These are phyloP conservation scores for Pseudocercospora macadamiae DNA, from an alignment of 2,329 filamentous ascomycete species.

Conservation along the genomic window DNA sequence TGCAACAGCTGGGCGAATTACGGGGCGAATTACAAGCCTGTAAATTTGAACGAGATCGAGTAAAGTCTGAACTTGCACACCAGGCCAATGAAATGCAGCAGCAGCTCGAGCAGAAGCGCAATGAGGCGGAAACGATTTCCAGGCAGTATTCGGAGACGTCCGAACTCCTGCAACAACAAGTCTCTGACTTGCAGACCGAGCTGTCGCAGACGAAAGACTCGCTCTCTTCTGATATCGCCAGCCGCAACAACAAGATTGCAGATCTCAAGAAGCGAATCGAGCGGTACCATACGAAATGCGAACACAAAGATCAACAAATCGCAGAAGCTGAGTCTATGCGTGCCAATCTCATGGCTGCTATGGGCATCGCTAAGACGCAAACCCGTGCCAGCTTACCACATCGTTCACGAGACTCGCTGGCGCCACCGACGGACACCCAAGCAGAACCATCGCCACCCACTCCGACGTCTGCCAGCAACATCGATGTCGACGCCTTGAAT, in stretches of 20 bases:
- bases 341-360: constrained; percentile 41
- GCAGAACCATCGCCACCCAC: constrained; percentile 22
- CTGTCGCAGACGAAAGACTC: constrained; percentile 7
- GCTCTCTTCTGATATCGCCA: constrained; percentile 12
- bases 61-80: constrained; percentile 24
- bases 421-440: constrained; percentile 13
- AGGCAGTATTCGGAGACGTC: constrained; percentile 4
- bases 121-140: neutral
- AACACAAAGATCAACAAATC: constrained; percentile 42
- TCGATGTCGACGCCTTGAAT: constrained; percentile 23
- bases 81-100: constrained; percentile 46
- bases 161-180: neutral
- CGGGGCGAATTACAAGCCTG: constrained; percentile 23
- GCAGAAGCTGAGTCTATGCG: constrained; percentile 43
- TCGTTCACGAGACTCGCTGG: constrained; percentile 24
- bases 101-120: constrained; percentile 33
- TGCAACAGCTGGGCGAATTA: constrained; percentile 14
- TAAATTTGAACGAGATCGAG: constrained; percentile 7
- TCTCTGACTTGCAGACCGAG: constrained; percentile 7
- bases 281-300: constrained; percentile 36
- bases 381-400: constrained; percentile 21
- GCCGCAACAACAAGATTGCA: constrained; percentile 21
- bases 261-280: constrained; percentile 35
- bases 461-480: constrained; percentile 17
- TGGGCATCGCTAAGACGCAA: constrained; percentile 34